These are phyloP conservation scores for Phytophthora melonis DNA, from an alignment of 352 stramenopile genomes.

Conservation along the genomic window DNA sequence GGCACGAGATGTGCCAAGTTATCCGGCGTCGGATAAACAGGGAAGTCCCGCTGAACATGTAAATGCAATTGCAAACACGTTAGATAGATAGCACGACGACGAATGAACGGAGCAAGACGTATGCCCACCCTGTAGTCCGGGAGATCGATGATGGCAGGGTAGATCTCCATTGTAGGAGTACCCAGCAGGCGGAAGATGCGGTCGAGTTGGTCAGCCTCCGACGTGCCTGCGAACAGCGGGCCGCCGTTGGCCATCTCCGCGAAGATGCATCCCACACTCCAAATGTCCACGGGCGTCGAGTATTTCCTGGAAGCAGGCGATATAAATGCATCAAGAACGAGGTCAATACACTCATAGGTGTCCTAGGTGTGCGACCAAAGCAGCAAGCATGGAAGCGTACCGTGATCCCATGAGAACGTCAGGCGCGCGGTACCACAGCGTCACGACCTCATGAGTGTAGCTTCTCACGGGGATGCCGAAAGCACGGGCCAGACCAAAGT, in stretches of 20 bases:
- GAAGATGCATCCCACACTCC: slow-evolving; percentile 99
- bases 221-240: slow-evolving; percentile 97
- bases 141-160: slow-evolving; percentile 96
- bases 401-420: slow-evolving; percentile 98
- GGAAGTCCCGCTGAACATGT: slow-evolving; percentile 86
- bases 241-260: slow-evolving; percentile 95
- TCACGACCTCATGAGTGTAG: slow-evolving; percentile 99
- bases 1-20: slow-evolving; percentile 92
- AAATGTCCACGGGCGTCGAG: slow-evolving; percentile 99
- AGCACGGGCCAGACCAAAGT: slow-evolving; percentile 99
- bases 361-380: background rate
- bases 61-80: slow-evolving; percentile 14
- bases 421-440: slow-evolving; percentile 98
- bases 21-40: slow-evolving; percentile 90
- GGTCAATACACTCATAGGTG: background rate
- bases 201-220: slow-evolving; percentile 97
- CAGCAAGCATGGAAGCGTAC: slow-evolving; percentile 35
- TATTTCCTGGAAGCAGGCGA: slow-evolving; percentile 89
- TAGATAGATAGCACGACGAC: background rate
- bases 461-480: slow-evolving; percentile 99
- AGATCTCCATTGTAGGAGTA: slow-evolving; percentile 94
- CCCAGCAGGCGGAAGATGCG: slow-evolving; percentile 98
- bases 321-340: background rate
- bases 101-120: background rate
- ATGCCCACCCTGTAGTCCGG: slow-evolving; percentile 94